Evolutionary conservation across 2,329 filamentous ascomycete genomes (phyloP).

Genomic region (Aspergillus persii): DNA sequence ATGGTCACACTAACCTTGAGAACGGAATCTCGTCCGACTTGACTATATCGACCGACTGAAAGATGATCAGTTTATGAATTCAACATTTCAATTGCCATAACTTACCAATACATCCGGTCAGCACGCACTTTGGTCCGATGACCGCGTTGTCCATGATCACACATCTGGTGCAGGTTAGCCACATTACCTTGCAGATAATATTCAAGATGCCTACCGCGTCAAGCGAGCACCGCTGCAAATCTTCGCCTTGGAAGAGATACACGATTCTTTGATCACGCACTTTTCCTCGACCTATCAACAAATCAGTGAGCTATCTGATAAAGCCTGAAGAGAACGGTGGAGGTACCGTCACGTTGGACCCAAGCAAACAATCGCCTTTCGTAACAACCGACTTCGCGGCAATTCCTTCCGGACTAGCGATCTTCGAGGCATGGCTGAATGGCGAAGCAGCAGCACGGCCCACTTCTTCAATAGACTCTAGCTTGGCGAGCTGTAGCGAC

Average conservation of each 20-base stretch:
- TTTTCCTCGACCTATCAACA: constrained; percentile 69
- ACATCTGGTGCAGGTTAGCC: no score
- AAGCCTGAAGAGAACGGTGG: no score
- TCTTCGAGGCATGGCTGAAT: constrained; percentile 74
- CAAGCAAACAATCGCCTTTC: constrained; percentile 76
- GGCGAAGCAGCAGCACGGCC: constrained; percentile 61
- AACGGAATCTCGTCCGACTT: constrained; percentile 77
- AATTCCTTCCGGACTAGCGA: constrained; percentile 79
- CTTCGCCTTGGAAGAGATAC: constrained; percentile 82
- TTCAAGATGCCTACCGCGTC: not conserved
- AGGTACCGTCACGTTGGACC: constrained; percentile 67
- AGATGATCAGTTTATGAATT: not conserved
- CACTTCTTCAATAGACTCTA: constrained; percentile 64
- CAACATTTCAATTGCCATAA: not conserved
- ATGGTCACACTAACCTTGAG: constrained; percentile 51
- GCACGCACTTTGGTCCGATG: constrained; percentile 76
- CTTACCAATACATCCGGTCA: constrained; percentile 74
- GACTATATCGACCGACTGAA: constrained; percentile 69
- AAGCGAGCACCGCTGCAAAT: constrained; percentile 84
- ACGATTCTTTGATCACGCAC: constrained; percentile 85
- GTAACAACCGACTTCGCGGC: constrained; percentile 79
- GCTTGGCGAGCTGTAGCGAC: constrained; percentile 82
- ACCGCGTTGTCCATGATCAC: constrained; percentile 89
- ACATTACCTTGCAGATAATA: no score
- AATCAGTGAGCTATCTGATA: no score